These are phyloP conservation scores for Coleophoma eucalyptorum DNA, from an alignment of 2,329 filamentous ascomycete genomes.

Conservation along the genomic window DNA sequence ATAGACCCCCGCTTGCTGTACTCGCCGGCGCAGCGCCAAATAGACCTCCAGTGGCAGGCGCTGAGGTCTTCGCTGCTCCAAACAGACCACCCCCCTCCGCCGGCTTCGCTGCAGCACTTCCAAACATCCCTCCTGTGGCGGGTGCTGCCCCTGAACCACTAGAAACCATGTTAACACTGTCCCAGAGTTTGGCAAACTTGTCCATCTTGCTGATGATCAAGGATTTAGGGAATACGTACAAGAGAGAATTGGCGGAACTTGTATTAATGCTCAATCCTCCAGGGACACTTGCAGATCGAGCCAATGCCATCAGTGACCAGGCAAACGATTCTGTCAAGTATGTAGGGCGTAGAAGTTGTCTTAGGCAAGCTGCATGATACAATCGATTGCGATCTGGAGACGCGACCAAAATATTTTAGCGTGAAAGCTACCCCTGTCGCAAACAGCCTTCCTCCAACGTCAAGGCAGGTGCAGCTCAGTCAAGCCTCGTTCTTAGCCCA, in stretches of 20 bases:
- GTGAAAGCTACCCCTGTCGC: not conserved
- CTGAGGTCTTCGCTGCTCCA: constrained; percentile 19
- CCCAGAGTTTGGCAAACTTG: constrained; percentile 23
- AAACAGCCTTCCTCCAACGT: constrained; percentile 1
- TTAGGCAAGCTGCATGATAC: not conserved
- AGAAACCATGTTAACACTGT: constrained; percentile 12
- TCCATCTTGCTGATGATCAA: constrained; percentile 14
- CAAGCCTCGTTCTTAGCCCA: constrained; percentile 5
- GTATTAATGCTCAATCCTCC: constrained; percentile 62
- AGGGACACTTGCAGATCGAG: constrained; percentile 55
- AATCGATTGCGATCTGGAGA: not conserved
- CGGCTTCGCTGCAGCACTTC: constrained; percentile 22
- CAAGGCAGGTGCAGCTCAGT: not conserved
- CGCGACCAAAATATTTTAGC: constrained; percentile 1
- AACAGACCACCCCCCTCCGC: constrained; percentile 22
- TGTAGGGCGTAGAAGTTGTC: not conserved
- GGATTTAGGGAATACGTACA: constrained; percentile 33
- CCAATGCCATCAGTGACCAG: constrained; percentile 26
- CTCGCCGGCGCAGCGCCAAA: constrained; percentile 13
- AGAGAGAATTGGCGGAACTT: constrained; percentile 52
- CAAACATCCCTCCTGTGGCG: constrained; percentile 26
- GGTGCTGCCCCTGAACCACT: constrained; percentile 24
- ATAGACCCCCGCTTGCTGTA: constrained; percentile 17
- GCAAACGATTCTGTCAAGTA: not conserved
- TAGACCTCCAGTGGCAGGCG: constrained; percentile 16